Percentiles rank a stretch among this genome's conserved stretches.
phyloP scores from a whole-genome alignment of 805 yeast species.

The Candida succiphila region DNA sequence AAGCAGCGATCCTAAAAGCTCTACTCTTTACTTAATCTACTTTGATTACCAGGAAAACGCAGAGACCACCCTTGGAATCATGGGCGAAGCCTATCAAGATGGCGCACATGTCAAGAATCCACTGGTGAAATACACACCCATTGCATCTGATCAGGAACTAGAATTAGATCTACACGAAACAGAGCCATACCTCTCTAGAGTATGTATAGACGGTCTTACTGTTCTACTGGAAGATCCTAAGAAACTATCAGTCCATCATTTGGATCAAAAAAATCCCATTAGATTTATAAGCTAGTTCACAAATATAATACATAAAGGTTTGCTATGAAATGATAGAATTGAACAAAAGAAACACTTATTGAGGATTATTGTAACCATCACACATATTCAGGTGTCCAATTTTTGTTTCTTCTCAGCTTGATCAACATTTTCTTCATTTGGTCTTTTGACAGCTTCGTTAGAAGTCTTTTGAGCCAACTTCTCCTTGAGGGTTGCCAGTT shows the following conservation, averaged over 20 bases:
- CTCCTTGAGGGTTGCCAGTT: slow-evolving; percentile 5
- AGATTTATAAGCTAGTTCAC: too few relatives aligned
- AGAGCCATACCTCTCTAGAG: slow-evolving; percentile 31
- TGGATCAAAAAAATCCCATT: too few relatives aligned
- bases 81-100: slow-evolving; percentile 44
- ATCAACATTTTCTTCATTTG: slow-evolving; percentile 8
- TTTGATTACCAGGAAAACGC: slow-evolving; percentile 26
- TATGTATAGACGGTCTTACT: slow-evolving; percentile 63
- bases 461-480: not conserved
- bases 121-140: slow-evolving; percentile 34
- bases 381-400: slow-evolving; percentile 2
- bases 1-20: slow-evolving; percentile 31
- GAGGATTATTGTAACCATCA: not conserved
- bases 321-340: not conserved
- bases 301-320: too few relatives aligned
- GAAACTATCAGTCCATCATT: too few relatives aligned
- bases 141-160: slow-evolving; percentile 11
- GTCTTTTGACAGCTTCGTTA: slow-evolving; percentile 7
- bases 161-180: slow-evolving; percentile 15
- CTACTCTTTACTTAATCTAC: slow-evolving; percentile 34
- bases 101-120: slow-evolving; percentile 44
- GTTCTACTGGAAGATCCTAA: slow-evolving; percentile 7
- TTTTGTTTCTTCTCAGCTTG: slow-evolving; percentile 10
- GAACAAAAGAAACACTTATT: not conserved
- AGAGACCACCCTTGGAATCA: slow-evolving; percentile 37